Conservation (phyloP, 2,329 filamentous ascomycete species). For the Fusarium chlamydosporum region DNA sequence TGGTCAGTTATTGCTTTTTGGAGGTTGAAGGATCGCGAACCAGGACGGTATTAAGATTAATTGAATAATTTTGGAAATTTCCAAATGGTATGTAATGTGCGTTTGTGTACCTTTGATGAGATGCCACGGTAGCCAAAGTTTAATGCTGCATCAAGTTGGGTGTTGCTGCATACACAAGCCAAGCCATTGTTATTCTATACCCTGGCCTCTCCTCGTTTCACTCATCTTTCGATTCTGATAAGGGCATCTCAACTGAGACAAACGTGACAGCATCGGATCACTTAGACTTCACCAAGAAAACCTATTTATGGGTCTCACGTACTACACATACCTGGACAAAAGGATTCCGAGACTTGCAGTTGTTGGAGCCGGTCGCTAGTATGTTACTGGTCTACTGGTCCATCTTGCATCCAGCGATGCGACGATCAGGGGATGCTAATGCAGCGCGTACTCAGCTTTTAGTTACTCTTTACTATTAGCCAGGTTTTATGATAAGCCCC, state of each 20-base stretch:
- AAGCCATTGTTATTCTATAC: conserved; percentile 16
- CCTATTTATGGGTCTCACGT: conserved; percentile 11
- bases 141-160: conserved; percentile 35
- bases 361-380: conserved; percentile 2
- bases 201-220: conserved; percentile 28
- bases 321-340: not conserved
- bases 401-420: conserved; percentile 25
- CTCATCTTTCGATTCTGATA: conserved; percentile 27
- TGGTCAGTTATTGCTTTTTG: conserved; percentile 1
- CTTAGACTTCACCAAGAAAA: conserved; percentile 7
- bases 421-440: conserved; percentile 18
- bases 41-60: not conserved
- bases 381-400: conserved; percentile 23
- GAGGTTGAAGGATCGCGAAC: not conserved
- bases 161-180: conserved; percentile 15
- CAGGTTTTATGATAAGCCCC: not conserved
- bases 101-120: not conserved
- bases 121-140: conserved; percentile 26
- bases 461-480: not conserved
- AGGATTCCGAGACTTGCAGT: conserved; percentile 32
- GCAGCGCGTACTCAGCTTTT: not conserved
- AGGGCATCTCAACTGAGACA: conserved; percentile 29
- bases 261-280: conserved; percentile 12
- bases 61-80: conserved; percentile 7
- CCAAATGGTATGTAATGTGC: conserved; percentile 1